Percentiles rank a stretch among this genome's conserved stretches.
Evolutionary conservation across 495 filamentous ascomycete genomes (phyloP).

Genomic region (Pyronema domesticum): DNA sequence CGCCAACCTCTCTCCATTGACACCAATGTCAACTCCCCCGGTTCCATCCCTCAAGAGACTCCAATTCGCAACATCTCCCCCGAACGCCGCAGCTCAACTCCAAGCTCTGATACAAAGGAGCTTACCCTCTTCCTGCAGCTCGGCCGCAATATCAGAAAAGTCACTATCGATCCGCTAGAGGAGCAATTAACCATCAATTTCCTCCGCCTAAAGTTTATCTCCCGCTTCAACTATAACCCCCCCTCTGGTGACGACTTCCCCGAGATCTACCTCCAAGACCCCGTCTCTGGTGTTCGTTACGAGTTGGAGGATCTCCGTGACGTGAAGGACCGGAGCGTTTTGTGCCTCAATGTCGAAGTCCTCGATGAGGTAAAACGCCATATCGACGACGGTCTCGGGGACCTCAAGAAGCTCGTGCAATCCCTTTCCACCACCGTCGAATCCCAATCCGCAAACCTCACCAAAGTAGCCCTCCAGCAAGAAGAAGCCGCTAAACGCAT

Average conservation of each 20-base stretch:
- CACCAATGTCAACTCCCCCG: slow-evolving; percentile 4
- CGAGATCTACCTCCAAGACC: slow-evolving; percentile 94
- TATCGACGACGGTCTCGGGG: slow-evolving; percentile 81
- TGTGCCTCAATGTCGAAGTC: slow-evolving; percentile 85
- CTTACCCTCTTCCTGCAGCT: slow-evolving; percentile 94
- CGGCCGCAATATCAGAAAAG: slow-evolving; percentile 92
- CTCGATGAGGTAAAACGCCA: slow-evolving; percentile 93
- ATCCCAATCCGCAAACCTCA: slow-evolving; percentile 59
- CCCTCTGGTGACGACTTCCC: slow-evolving; percentile 86
- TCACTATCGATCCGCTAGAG: slow-evolving; percentile 67
- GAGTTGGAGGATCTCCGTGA: slow-evolving; percentile 90
- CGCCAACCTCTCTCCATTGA: slow-evolving; percentile 25
- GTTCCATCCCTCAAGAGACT: background rate
- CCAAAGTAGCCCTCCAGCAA: slow-evolving; percentile 80
- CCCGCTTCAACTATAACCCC: slow-evolving; percentile 97
- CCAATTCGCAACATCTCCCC: background rate
- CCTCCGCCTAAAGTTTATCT: slow-evolving; percentile 92
- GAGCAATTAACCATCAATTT: slow-evolving; percentile 62
- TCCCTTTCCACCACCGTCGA: slow-evolving; percentile 61
- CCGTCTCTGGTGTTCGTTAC: slow-evolving; percentile 82
- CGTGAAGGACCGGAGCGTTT: slow-evolving; percentile 83
- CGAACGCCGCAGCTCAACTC: background rate
- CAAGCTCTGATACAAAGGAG: slow-evolving; percentile 40
- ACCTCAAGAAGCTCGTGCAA: slow-evolving; percentile 60
- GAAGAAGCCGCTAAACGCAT: slow-evolving; percentile 82